Evolutionary conservation across 2,329 filamentous ascomycete species (phyloP).

Genomic region (Fulvia fulva): DNA sequence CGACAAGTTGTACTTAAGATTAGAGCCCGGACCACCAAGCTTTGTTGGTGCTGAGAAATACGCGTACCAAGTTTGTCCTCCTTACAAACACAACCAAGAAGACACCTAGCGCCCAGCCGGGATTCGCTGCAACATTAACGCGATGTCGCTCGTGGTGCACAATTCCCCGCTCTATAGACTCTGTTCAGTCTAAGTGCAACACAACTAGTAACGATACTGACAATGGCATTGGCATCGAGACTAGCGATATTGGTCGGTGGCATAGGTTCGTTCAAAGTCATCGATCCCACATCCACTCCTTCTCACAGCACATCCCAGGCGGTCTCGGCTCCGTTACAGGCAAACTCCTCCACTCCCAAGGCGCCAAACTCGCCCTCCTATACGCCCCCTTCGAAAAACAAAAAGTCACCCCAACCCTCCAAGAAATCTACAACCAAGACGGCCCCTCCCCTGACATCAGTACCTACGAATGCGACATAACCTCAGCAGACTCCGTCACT

Average conservation of each 20-base stretch:
- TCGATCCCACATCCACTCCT: not conserved
- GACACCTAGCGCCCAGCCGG: not conserved
- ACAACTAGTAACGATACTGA: not conserved
- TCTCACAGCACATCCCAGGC: constrained; percentile 19
- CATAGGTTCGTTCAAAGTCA: not conserved
- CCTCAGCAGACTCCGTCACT: constrained; percentile 28
- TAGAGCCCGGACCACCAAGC: no score
- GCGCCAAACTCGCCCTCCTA: constrained; percentile 43
- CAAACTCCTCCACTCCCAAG: constrained; percentile 39
- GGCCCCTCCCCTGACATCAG: constrained; percentile 18
- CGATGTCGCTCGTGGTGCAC: not conserved
- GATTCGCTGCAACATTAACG: not conserved
- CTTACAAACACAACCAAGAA: no score
- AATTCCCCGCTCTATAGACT: not conserved
- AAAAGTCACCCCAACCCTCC: constrained; percentile 37
- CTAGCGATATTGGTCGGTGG: not conserved
- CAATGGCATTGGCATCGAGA: not conserved
- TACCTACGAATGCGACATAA: constrained; percentile 36
- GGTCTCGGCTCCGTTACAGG: constrained; percentile 45
- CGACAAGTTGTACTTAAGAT: no score
- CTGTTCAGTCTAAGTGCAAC: not conserved
- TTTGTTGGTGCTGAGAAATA: no score
- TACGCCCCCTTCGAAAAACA: constrained; percentile 47
- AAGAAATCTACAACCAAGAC: constrained; percentile 33
- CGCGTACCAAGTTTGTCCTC: no score